Percentiles rank a stretch among this genome's conserved stretches.
Conservation (phyloP, 176 grass and related monocot genomes). For the Metroxylon sagu region DNA sequence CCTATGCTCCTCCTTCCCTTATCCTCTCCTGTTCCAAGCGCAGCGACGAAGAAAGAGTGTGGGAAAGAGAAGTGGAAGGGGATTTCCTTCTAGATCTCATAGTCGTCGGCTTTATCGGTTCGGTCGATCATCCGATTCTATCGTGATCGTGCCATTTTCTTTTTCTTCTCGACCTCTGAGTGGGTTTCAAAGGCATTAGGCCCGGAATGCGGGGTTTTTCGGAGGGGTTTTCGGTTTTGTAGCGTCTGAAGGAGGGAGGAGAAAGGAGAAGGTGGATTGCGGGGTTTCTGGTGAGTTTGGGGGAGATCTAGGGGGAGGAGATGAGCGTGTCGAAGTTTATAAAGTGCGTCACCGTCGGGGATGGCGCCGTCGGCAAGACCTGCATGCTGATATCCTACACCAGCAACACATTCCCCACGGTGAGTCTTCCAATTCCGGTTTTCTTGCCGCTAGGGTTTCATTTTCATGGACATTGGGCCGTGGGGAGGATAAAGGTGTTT, state of each 20-base stretch:
- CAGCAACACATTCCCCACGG: slow-evolving; percentile 38
- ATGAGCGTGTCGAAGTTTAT: slow-evolving; percentile 34
- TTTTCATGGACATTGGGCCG: too few relatives aligned
- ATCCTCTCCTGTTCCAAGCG: not conserved
- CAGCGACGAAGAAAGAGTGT: too few relatives aligned
- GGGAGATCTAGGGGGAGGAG: slow-evolving; percentile 8
- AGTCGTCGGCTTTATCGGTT: not conserved
- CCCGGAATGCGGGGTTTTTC: slow-evolving; percentile 11
- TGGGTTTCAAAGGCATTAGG: not conserved
- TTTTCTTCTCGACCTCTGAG: not conserved
- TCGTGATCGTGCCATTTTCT: too few relatives aligned
- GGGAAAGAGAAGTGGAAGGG: too few relatives aligned
- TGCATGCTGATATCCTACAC: slow-evolving; percentile 38
- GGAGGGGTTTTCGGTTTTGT: not conserved
- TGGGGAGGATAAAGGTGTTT: not conserved
- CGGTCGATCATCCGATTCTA: not conserved
- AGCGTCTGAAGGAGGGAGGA: slow-evolving; percentile 2
- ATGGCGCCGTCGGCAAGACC: slow-evolving; percentile 32
- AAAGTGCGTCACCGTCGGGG: slow-evolving; percentile 32
- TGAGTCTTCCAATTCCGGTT: slow-evolving; percentile 2
- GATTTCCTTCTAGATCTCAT: not conserved
- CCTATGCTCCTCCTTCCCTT: not conserved
- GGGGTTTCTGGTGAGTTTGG: not conserved
- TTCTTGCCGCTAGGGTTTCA: not conserved
- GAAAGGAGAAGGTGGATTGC: not conserved